Evolutionary conservation across 345 rosid species (phyloP).

Genomic region (Brassica juncea): DNA sequence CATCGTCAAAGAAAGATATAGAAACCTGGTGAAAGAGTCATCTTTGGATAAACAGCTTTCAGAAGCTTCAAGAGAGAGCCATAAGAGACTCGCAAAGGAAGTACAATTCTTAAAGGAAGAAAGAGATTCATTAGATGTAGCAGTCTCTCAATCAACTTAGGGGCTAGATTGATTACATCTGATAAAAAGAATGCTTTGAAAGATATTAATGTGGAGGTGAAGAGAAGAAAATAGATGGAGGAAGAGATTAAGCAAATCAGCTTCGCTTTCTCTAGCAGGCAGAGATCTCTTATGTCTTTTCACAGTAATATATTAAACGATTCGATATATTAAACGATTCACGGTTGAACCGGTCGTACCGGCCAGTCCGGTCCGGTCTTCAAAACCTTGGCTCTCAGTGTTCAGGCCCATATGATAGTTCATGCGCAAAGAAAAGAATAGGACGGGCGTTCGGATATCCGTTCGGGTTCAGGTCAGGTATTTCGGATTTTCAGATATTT

Average conservation of each 20-base stretch:
- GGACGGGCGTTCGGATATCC: no score
- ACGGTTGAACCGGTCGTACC: no score
- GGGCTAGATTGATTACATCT: slow-evolving; percentile 45
- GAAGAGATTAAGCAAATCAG: slow-evolving; percentile 73
- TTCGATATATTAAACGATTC: no score
- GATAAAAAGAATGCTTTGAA: slow-evolving; percentile 65
- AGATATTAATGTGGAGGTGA: slow-evolving; percentile 59
- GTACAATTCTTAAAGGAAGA: slow-evolving; percentile 61
- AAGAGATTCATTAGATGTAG: slow-evolving; percentile 49
- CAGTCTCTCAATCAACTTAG: slow-evolving; percentile 47
- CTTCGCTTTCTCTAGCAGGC: slow-evolving; percentile 60
- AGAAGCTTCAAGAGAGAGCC: slow-evolving; percentile 55
- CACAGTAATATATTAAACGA: slow-evolving; percentile 18
- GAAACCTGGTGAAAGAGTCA: slow-evolving; percentile 53
- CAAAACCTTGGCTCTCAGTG: no score
- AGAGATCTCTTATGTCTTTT: slow-evolving; percentile 59
- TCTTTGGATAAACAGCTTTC: slow-evolving; percentile 47
- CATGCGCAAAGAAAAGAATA: no score
- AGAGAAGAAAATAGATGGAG: slow-evolving; percentile 60
- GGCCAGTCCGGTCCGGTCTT: no score
- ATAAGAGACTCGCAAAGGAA: slow-evolving; percentile 55
- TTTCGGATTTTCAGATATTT: no score
- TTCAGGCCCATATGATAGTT: no score
- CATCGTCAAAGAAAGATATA: slow-evolving; percentile 51
- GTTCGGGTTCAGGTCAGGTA: no score